Evolutionary conservation across 495 filamentous ascomycete species (phyloP).

Genomic region (Podospora comata): DNA sequence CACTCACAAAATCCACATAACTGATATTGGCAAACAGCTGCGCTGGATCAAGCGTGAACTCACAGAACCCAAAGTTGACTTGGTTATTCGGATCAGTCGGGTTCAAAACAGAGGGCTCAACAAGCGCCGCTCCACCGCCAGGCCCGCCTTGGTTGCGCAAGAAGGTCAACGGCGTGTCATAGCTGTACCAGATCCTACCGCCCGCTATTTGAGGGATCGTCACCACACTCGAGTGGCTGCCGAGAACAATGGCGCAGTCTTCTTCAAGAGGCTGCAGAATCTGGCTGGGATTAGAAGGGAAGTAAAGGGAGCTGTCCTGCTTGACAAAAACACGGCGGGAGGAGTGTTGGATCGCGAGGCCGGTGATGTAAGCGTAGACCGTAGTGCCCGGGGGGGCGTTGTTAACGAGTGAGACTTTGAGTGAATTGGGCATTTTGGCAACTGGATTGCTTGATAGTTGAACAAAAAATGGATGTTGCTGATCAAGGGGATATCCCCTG

Average conservation of each 20-base stretch:
- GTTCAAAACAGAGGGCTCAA: slow-evolving; percentile 73
- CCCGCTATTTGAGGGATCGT: slow-evolving; percentile 69
- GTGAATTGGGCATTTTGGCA: slow-evolving; percentile 38
- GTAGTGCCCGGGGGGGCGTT: slow-evolving; percentile 26
- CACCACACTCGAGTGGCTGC: slow-evolving; percentile 40
- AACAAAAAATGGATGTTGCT: neutral
- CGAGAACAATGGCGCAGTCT: slow-evolving; percentile 67
- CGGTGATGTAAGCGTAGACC: slow-evolving; percentile 45
- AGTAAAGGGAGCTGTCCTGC: slow-evolving; percentile 36
- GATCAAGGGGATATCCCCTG: neutral
- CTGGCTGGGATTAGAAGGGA: slow-evolving; percentile 33
- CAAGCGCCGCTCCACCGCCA: slow-evolving; percentile 53
- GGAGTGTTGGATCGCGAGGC: slow-evolving; percentile 40
- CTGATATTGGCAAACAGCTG: slow-evolving; percentile 78
- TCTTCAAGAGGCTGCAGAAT: slow-evolving; percentile 50
- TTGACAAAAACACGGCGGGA: slow-evolving; percentile 37
- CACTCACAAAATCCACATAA: slow-evolving; percentile 70
- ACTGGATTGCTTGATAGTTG: neutral
- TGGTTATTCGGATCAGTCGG: slow-evolving; percentile 63
- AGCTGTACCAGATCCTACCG: slow-evolving; percentile 66
- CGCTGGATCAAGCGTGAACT: slow-evolving; percentile 67
- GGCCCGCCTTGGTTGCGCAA: slow-evolving; percentile 60
- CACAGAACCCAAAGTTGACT: slow-evolving; percentile 66
- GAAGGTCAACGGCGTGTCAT: slow-evolving; percentile 58
- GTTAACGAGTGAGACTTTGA: slow-evolving; percentile 41